Base-by-base conservation (phyloP, 495 filamentous ascomycete species). In the Pyrenula aspistea region DNA sequence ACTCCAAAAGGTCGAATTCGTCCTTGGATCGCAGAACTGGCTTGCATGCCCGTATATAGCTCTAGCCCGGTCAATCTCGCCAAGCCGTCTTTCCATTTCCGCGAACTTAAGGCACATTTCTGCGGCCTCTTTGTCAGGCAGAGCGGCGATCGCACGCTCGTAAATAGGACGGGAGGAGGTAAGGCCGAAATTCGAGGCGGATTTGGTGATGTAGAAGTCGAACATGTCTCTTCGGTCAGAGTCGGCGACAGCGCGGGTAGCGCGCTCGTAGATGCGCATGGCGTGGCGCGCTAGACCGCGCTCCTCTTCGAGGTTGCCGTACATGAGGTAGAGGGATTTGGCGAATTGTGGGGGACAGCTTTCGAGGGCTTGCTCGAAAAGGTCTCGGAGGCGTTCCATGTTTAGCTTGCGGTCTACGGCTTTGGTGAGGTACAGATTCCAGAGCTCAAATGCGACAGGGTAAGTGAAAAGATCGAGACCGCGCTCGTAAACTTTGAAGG, bases 91-190 rank as follows among this genome's bases (percentile, higher is more conserved):
- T 77, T 99, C 93, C 94, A 97, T 97, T 67, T 99, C 93, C 10
- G 93, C 94, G 60, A 96, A 99, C 67, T 96, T 97, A 64, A 97
- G 82, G 71, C 94, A 97, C 94, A 97, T 99, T 61, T 94, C 88
- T 64, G 87, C 86, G 2, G 93, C 93, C 72, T 97, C 93, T 63
- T 82, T 85, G 68, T 99, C 94, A 0, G 94, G 93, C 24, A 99
- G 75, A 22, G 91, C 86, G 2, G 86, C 84, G 55, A 99, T 94
- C 20, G 92, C 91, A 51, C 90, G 84, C 71, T 97, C 93, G 74
- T 99, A 99, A 67, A 99, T 97, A 0, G 89, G 84, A 36, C 93
- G 78, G n/a, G 93, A 95, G 4, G 93, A 97, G 1, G 93, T 87
- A 22, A 99, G 78, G 4, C 93, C 93, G 60, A 99, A 99, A 69